Evolutionary conservation across 176 grass and related monocot species (phyloP).

Genomic region (Tillandsia fasciculata): DNA sequence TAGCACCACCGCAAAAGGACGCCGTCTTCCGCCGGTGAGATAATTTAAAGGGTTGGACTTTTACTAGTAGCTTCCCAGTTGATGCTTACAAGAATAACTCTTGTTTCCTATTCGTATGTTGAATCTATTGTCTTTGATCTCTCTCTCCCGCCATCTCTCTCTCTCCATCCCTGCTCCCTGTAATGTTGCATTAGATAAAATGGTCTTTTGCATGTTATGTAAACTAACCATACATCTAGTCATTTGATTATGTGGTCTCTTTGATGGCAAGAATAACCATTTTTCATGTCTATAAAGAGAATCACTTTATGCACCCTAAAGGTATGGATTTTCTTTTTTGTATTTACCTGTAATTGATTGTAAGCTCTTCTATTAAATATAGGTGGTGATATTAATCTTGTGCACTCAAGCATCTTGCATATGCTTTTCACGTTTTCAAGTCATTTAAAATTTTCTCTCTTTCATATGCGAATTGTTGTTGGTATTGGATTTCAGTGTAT

Average conservation of each 20-base stretch:
- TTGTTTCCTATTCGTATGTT: too few relatives aligned
- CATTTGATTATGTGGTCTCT: too few relatives aligned
- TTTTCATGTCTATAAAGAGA: neutral
- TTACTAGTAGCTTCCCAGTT: too few relatives aligned
- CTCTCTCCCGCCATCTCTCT: neutral
- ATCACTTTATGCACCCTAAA: neutral
- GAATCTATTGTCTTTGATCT: neutral
- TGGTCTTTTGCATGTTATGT: too few relatives aligned
- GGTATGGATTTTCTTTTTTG: neutral
- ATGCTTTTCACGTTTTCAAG: neutral
- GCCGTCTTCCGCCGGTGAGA: constrained; percentile 56
- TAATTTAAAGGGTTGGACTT: constrained; percentile 3
- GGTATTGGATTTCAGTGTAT: neutral
- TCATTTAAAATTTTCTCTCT: neutral
- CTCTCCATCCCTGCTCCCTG: constrained; percentile 5
- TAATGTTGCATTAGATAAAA: too few relatives aligned
- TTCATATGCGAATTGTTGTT: neutral
- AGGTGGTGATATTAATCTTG: neutral
- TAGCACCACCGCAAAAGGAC: constrained; percentile 57
- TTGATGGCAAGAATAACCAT: neutral
- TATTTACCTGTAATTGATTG: neutral
- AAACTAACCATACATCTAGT: too few relatives aligned
- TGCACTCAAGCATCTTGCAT: neutral
- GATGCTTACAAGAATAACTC: too few relatives aligned
- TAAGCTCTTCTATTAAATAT: neutral